These are phyloP conservation scores for Populus hybrid DNA, from an alignment of 441 rosid genomes.

Conservation along the genomic window DNA sequence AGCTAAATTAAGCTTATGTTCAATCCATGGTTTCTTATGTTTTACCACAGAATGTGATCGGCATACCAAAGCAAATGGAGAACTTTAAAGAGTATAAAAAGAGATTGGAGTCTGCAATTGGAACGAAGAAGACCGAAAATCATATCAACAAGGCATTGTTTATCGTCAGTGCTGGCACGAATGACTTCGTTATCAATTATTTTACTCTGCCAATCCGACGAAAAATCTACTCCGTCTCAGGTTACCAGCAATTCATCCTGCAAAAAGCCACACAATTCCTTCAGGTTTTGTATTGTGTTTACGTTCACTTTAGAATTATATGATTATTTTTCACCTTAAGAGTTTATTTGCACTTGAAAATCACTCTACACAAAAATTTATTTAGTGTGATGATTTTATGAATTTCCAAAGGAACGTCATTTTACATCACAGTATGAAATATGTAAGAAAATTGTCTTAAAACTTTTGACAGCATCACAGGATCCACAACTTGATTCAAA, in stretches of 20 bases:
- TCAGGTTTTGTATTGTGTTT: conserved; percentile 38
- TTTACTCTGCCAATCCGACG: conserved; percentile 53
- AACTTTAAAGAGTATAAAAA: conserved; percentile 66
- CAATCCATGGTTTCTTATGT: too few species aligned
- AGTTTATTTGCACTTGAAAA: too few species aligned
- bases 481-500: too few species aligned
- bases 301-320: too few species aligned
- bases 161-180: conserved; percentile 65
- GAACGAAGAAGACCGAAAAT: conserved; percentile 38
- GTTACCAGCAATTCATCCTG: conserved; percentile 54
- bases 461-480: too few species aligned
- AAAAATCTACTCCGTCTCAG: conserved; percentile 40
- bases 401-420: too few species aligned
- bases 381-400: too few species aligned
- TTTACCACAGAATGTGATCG: conserved; percentile 64
- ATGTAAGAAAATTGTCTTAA: too few species aligned
- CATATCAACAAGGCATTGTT: conserved; percentile 49
- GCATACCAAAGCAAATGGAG: conserved; percentile 48
- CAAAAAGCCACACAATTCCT: conserved; percentile 36
- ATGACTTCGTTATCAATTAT: conserved; percentile 71
- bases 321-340: too few species aligned
- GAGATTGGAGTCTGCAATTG: conserved; percentile 44
- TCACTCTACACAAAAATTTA: too few species aligned
- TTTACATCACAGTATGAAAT: too few species aligned
- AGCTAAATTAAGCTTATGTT: too few species aligned